These are phyloP conservation scores for Przewalskia tangutica DNA, from an alignment of 257 asterid species.

Conservation along the genomic window DNA sequence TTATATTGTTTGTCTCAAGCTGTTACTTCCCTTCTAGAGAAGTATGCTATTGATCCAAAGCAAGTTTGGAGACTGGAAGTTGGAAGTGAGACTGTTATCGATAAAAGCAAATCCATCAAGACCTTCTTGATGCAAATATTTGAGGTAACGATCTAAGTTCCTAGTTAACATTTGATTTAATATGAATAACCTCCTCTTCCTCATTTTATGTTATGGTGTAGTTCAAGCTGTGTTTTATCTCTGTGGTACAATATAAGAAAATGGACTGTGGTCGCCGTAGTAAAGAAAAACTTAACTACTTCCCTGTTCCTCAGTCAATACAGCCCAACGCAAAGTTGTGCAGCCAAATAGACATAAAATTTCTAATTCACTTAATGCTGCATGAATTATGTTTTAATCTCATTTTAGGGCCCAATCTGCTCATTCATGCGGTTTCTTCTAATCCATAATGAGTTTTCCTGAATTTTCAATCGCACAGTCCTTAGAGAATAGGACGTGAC, in stretches of 20 bases:
- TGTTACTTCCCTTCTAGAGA: slow-evolving; percentile 78
- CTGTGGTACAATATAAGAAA: neutral
- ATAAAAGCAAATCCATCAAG: slow-evolving; percentile 97
- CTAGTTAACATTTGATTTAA: neutral
- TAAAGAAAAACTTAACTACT: neutral
- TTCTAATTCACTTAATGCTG: neutral
- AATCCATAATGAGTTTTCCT: neutral
- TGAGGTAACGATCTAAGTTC: slow-evolving; percentile 44
- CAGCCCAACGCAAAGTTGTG: neutral
- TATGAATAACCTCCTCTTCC: neutral
- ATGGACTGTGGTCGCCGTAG: neutral
- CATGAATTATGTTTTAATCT: neutral
- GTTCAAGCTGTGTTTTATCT: neutral
- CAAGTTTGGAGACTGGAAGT: slow-evolving; percentile 95
- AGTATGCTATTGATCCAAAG: slow-evolving; percentile 71
- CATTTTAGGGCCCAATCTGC: neutral
- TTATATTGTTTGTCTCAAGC: slow-evolving; percentile 36
- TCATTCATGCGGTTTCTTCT: neutral
- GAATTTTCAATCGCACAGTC: neutral
- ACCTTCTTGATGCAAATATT: slow-evolving; percentile 97
- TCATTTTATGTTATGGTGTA: neutral
- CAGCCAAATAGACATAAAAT: neutral
- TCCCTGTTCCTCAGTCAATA: neutral
- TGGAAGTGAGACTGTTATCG: slow-evolving; percentile 96
- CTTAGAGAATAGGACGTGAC: neutral